Conservation (phyloP, 192 early-diverging fungal genomes). For the Entomortierella lignicola region DNA sequence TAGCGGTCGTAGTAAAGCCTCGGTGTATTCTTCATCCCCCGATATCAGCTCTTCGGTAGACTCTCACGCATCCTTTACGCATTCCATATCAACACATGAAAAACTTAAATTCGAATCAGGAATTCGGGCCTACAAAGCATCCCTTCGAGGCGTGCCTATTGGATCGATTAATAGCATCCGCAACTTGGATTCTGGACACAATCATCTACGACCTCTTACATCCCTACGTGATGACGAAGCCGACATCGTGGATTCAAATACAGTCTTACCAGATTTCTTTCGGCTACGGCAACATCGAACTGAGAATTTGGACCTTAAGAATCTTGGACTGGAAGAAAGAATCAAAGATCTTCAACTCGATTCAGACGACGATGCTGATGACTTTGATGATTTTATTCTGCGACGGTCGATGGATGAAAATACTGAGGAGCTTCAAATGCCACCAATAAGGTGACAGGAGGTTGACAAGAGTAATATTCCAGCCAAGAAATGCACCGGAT, state of each 20-base stretch:
- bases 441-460: background rate
- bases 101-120: background rate
- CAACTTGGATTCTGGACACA: conserved; percentile 30
- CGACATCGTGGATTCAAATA: conserved; percentile 10
- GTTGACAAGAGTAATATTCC: no score
- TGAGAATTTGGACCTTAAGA: conserved; percentile 5
- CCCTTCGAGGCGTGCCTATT: conserved; percentile 15
- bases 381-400: background rate
- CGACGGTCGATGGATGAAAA: background rate
- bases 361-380: background rate
- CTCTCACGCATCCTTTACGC: conserved; percentile 4
- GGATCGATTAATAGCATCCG: conserved; percentile 37
- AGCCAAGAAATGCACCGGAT: no score
- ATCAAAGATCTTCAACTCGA: background rate
- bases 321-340: background rate
- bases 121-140: conserved; percentile 4
- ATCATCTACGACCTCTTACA: conserved; percentile 17
- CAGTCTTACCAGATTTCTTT: conserved; percentile 12
- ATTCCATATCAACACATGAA: background rate
- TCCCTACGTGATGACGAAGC: conserved; percentile 17
- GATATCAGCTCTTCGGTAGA: background rate
- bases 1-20: no score
- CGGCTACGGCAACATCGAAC: conserved; percentile 28
- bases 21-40: no score
- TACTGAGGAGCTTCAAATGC: background rate